phyloP scores from a whole-genome alignment of 306 rosid species.

The Cicer chorassanicum region DNA sequence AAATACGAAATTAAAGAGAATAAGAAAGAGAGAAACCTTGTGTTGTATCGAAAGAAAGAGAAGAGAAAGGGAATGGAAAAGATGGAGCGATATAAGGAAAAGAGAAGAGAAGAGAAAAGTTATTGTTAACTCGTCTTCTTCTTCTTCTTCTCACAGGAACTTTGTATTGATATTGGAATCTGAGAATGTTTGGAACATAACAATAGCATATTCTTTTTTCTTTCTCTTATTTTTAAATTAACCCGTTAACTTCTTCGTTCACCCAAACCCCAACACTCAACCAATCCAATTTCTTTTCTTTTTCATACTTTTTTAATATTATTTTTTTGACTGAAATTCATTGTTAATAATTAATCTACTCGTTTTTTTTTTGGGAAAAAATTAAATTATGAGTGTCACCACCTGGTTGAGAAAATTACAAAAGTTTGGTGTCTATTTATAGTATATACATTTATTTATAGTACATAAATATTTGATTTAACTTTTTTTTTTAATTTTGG shows the following conservation, averaged over 20 bases:
- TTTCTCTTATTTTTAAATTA: too few species aligned
- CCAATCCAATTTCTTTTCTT: background rate
- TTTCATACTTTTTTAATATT: too few species aligned
- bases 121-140: background rate
- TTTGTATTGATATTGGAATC: background rate
- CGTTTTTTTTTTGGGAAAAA: too few species aligned
- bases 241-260: background rate
- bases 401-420: too few species aligned
- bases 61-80: background rate
- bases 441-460: too few species aligned
- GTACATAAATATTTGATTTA: too few species aligned
- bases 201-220: constrained; percentile 23
- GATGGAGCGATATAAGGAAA: background rate
- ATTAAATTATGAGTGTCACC: too few species aligned
- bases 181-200: constrained; percentile 17
- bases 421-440: too few species aligned
- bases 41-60: background rate
- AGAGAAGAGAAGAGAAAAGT: background rate
- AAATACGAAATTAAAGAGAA: background rate
- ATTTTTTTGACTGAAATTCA: too few species aligned
- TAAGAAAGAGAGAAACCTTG: background rate
- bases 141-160: too few species aligned
- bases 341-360: too few species aligned
- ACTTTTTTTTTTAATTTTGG: too few species aligned
- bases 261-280: background rate